A percentile compares a stretch with the other conserved stretches of the same genome.
phyloP scores from a whole-genome alignment of 73 alveolate genomes.

The Effrenium voratum region DNA sequence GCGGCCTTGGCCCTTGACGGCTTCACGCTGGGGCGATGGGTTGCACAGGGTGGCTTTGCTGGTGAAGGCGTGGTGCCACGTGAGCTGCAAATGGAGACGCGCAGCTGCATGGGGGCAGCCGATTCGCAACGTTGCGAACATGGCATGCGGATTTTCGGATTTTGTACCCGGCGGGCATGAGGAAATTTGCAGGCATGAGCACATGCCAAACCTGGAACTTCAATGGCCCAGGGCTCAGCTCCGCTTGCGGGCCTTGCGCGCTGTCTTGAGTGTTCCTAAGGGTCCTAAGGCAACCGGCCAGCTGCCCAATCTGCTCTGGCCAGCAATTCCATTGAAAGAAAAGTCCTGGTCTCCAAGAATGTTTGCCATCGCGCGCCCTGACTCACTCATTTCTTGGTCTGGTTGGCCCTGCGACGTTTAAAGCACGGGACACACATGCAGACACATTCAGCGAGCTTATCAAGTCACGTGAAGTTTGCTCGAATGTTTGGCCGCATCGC shows the following conservation, averaged over 20 bases:
- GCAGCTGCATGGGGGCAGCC: too few species aligned
- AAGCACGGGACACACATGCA: too few species aligned
- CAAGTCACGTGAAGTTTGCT: too few species aligned
- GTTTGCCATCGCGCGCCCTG: slow-evolving; percentile 78
- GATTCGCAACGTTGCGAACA: too few species aligned
- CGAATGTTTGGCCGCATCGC: too few species aligned
- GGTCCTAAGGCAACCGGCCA: slow-evolving; percentile 3
- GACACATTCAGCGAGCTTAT: too few species aligned
- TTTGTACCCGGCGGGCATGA: neutral
- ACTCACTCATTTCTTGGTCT: too few species aligned
- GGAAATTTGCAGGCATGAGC: slow-evolving; percentile 67
- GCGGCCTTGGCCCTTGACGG: slow-evolving; percentile 27
- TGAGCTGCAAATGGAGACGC: slow-evolving; percentile 91
- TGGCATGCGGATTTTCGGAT: too few species aligned
- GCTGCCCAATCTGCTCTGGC: slow-evolving; percentile 90
- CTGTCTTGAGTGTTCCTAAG: neutral
- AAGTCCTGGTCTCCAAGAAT: slow-evolving; percentile 81
- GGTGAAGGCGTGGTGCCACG: slow-evolving; percentile 92
- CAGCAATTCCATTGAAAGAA: slow-evolving; percentile 13
- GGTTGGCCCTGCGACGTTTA: too few species aligned
- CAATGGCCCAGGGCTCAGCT: slow-evolving; percentile 20
- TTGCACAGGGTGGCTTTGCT: slow-evolving; percentile 92
- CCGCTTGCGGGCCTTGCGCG: neutral
- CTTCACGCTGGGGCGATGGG: slow-evolving; percentile 85
- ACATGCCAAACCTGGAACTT: slow-evolving; percentile 85